Evolutionary conservation across 75 land plant genomes (phyloP).

Genomic region (Larix kaempferi): DNA sequence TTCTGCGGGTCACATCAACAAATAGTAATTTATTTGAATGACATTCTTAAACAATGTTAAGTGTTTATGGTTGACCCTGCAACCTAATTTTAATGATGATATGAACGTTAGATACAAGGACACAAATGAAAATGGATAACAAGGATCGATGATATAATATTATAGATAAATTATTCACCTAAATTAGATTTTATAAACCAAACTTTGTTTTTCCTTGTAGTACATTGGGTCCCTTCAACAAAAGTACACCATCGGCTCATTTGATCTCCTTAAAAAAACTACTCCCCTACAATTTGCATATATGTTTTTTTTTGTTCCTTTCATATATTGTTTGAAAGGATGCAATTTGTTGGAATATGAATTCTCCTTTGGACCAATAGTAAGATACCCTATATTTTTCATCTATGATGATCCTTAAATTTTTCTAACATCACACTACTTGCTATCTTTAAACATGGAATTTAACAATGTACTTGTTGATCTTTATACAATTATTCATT

Average conservation of each 20-base stretch:
- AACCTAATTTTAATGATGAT: too few relatives aligned
- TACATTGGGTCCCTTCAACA: conserved; percentile 82
- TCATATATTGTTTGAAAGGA: conserved; percentile 51
- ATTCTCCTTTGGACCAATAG: conserved; percentile 50
- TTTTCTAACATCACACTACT: background rate
- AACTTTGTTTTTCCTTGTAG: conserved; percentile 22
- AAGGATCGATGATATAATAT: too few relatives aligned
- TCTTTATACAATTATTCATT: conserved; percentile 44
- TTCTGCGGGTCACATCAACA: conserved; percentile 76
- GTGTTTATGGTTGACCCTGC: too few relatives aligned
- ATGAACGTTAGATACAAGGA: too few relatives aligned
- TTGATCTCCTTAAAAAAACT: conserved; percentile 82
- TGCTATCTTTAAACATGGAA: background rate
- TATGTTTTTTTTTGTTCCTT: conserved; percentile 62
- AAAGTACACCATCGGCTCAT: conserved; percentile 75
- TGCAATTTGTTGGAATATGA: conserved; percentile 25
- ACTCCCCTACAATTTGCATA: conserved; percentile 82
- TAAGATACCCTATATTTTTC: conserved; percentile 26
- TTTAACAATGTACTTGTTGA: background rate
- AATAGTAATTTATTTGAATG: conserved; percentile 40
- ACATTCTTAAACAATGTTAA: too few relatives aligned
- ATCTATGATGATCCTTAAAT: background rate
- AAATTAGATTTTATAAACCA: too few relatives aligned
- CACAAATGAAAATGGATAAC: too few relatives aligned
- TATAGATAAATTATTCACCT: too few relatives aligned